These are phyloP conservation scores for Cladosporium sp. DNA, from an alignment of 2,329 filamentous ascomycete species.

Conservation along the genomic window DNA sequence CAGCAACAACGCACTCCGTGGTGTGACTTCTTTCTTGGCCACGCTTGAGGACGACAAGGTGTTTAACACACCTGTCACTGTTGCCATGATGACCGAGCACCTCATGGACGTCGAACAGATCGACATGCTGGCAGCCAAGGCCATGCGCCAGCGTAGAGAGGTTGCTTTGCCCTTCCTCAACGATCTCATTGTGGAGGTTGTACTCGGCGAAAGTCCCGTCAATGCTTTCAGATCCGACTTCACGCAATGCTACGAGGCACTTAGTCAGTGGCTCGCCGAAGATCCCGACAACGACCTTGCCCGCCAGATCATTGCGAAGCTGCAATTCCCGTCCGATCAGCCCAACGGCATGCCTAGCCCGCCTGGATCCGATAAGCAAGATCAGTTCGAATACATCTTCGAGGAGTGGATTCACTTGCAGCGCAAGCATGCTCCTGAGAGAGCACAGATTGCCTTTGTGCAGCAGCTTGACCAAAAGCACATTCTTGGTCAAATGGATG, in stretches of 20 bases:
- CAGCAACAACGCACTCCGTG: constrained; percentile 54
- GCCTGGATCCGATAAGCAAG: constrained; percentile 58
- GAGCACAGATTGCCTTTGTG: constrained; percentile 70
- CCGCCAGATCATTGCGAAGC: constrained; percentile 65
- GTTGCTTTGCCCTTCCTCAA: constrained; percentile 75
- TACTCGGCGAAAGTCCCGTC: constrained; percentile 72
- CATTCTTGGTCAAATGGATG: constrained; percentile 69
- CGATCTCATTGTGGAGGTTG: constrained; percentile 70
- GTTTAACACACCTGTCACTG: constrained; percentile 59
- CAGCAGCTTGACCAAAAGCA: constrained; percentile 74
- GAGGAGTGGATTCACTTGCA: constrained; percentile 89
- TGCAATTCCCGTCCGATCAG: constrained; percentile 55
- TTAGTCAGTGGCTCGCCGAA: constrained; percentile 75
- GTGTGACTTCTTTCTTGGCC: constrained; percentile 48
- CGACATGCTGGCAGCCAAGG: constrained; percentile 65
- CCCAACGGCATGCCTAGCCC: constrained; percentile 54
- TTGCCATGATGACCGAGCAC: constrained; percentile 56
- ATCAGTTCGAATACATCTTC: constrained; percentile 92
- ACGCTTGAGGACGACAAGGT: constrained; percentile 56
- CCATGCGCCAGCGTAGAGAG: constrained; percentile 66
- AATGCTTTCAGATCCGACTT: constrained; percentile 77
- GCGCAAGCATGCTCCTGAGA: constrained; percentile 71
- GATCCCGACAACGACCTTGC: constrained; percentile 63
- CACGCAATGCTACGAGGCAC: constrained; percentile 72
- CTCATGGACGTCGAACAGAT: constrained; percentile 58